Evolutionary conservation across 2,329 filamentous ascomycete species (phyloP).

Genomic region (Dactylellina parvicollis): DNA sequence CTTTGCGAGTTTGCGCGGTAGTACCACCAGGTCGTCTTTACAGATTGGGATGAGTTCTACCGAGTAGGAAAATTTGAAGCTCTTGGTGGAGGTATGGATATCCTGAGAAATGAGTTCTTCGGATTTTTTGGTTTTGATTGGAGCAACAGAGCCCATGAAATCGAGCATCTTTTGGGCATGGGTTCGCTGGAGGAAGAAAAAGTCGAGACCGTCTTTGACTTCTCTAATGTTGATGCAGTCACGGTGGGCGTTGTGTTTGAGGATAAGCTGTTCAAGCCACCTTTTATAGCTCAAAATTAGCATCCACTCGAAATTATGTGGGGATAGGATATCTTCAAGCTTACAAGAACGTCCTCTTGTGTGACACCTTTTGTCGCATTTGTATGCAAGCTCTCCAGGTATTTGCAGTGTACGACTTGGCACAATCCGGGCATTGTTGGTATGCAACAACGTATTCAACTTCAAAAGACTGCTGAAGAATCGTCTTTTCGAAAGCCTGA

Average conservation of each 20-base stretch:
- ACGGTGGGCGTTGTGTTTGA: conserved; percentile 89
- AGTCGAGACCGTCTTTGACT: conserved; percentile 93
- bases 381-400: conserved; percentile 94
- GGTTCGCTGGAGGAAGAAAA: conserved; percentile 89
- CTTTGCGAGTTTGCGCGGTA: conserved; percentile 89
- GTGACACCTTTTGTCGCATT: conserved; percentile 93
- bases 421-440: conserved; percentile 94
- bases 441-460: conserved; percentile 89
- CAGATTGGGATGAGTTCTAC: conserved; percentile 91
- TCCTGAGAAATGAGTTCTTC: conserved; percentile 94
- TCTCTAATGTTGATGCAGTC: conserved; percentile 99
- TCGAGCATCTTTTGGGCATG: conserved; percentile 93
- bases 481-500: conserved; percentile 72
- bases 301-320: neutral
- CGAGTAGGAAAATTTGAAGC: conserved; percentile 94
- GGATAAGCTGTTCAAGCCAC: conserved; percentile 85
- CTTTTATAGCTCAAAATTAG: conserved; percentile 56
- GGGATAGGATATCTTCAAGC: neutral
- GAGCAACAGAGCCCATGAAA: conserved; percentile 83
- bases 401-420: conserved; percentile 95
- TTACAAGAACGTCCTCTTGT: conserved; percentile 86
- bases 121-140: conserved; percentile 82
- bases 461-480: conserved; percentile 92
- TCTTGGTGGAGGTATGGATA: conserved; percentile 86
- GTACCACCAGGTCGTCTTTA: conserved; percentile 94